Base-by-base conservation (phyloP, 2,329 filamentous ascomycete genomes). In the Aspergillus amoenus region DNA sequence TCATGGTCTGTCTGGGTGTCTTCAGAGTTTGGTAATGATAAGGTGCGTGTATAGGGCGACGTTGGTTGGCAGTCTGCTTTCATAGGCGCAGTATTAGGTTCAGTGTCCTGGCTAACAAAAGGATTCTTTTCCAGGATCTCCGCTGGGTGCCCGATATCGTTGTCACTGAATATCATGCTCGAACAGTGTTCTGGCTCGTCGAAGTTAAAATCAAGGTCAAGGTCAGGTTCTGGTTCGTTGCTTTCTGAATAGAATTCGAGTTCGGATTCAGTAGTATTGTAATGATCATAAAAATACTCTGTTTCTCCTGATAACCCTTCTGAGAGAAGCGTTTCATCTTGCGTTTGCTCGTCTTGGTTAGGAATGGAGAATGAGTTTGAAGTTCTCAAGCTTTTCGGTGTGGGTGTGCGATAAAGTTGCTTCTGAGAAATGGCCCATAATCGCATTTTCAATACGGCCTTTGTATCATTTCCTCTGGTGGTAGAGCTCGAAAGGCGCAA, bases 371-470 rank as follows among this genome's bases (percentile, higher is more conserved):
- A n/a, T 27, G 39, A 15, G 32, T 50, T 24, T 37, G 56, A 17
- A 4, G 39, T 17, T 13, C 32, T 59, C 45, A 59, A 22, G 13
- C 58, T 55, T 22, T 44, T 58, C 22, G 60, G 57, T 7, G 57
- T 48, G 22, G 63, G 62, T 3, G 58, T 42, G 6, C 56, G 65
- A 40, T 61, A 61, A 17, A 72, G 55, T 15, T 61, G 61, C 34
- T 63, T 63, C 41, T 74, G 72, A 21, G 71, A 68, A 27, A 66
- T 66, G 21, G 54, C 55, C 73, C 74, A 77, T 13, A 76, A 61
- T 2, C 68, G 61, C 30, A 64, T 63, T 41, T 69, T 66, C 7
- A 76, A 48, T 12, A 63, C 58, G 18, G 61, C 39, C 12, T 59
- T 67, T 4, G 56, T 52, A 37, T 61, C 60, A 50, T 37, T 5